Evolutionary conservation across 768 basidiomycete genomes (phyloP).

Genomic region (Hericium coralloides): DNA sequence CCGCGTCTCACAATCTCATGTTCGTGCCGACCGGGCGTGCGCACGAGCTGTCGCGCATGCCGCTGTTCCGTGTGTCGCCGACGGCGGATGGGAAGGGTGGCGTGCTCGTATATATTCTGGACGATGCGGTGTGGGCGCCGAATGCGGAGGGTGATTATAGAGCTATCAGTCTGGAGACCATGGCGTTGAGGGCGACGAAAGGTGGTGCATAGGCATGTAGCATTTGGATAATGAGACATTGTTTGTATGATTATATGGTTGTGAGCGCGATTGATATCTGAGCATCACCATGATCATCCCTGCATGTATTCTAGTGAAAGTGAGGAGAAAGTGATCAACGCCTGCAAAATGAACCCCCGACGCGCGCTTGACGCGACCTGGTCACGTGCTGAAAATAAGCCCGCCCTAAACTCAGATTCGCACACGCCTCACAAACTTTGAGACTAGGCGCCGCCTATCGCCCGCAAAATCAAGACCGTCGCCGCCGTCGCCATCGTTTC

Average conservation of each 20-base stretch:
- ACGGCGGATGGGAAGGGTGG: conserved; percentile 81
- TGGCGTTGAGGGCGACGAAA: conserved; percentile 57
- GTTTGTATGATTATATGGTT: not conserved
- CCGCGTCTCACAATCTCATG: conserved; percentile 76
- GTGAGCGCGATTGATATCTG: not conserved
- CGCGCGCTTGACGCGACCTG: not conserved
- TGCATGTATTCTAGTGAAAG: not conserved
- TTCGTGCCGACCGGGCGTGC: conserved; percentile 84
- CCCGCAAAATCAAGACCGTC: conserved; percentile 16
- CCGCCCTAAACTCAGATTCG: conserved; percentile 8
- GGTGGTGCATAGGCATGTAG: not conserved
- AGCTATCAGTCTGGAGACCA: conserved; percentile 81
- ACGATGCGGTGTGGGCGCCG: conserved; percentile 90
- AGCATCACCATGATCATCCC: not conserved
- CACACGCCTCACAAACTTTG: conserved; percentile 10
- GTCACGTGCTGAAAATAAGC: not conserved
- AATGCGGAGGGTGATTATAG: conserved; percentile 53
- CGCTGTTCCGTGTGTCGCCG: conserved; percentile 74
- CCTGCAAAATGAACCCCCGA: not conserved
- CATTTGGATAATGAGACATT: not conserved
- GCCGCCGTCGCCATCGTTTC: conserved; percentile 25
- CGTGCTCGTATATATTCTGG: conserved; percentile 78
- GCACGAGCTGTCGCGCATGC: conserved; percentile 82
- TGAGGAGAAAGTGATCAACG: not conserved
- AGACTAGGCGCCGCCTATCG: conserved; percentile 1